These are phyloP conservation scores for Gracilaria caudata DNA, from an alignment of 23 red algal genomes.

Conservation along the genomic window DNA sequence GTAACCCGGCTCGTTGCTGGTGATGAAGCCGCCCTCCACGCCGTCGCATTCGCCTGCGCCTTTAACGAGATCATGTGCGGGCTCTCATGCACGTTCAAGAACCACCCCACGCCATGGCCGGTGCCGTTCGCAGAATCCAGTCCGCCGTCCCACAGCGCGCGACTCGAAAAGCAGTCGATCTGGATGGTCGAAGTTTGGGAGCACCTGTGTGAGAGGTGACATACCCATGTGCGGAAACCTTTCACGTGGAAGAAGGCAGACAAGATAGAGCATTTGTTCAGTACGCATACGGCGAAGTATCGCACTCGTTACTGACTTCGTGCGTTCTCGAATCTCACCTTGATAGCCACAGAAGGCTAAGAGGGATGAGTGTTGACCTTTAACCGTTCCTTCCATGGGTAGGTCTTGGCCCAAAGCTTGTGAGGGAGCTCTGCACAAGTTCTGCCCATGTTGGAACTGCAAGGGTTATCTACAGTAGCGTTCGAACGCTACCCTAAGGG, in stretches of 20 bases:
- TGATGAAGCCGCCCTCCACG: conserved; percentile 87
- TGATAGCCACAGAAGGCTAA: neutral
- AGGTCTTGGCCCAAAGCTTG: too few relatives aligned
- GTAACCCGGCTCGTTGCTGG: conserved; percentile 98
- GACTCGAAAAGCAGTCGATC: conserved; percentile 68
- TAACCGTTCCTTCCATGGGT: too few relatives aligned
- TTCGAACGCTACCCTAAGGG: too few relatives aligned
- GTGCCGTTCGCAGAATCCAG: conserved; percentile 98
- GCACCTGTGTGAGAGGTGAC: neutral
- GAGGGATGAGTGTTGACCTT: too few relatives aligned
- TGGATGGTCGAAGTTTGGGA: neutral
- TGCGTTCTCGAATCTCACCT: neutral
- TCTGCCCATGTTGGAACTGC: too few relatives aligned
- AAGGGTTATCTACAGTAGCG: too few relatives aligned
- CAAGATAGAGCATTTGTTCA: neutral
- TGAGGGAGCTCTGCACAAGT: too few relatives aligned
- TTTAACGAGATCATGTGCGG: conserved; percentile 92
- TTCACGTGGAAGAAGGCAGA: neutral
- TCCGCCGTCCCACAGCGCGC: conserved; percentile 86
- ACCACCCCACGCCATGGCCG: conserved; percentile 94
- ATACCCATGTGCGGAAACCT: neutral
- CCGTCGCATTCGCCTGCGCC: conserved; percentile 61
- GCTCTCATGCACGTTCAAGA: conserved; percentile 97
- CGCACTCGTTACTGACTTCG: neutral
- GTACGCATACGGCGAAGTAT: neutral